A percentile compares a stretch with the other conserved stretches of the same genome.
Evolutionary conservation across 352 stramenopile genomes (phyloP).

Genomic region (Phytophthora cryptogea): DNA sequence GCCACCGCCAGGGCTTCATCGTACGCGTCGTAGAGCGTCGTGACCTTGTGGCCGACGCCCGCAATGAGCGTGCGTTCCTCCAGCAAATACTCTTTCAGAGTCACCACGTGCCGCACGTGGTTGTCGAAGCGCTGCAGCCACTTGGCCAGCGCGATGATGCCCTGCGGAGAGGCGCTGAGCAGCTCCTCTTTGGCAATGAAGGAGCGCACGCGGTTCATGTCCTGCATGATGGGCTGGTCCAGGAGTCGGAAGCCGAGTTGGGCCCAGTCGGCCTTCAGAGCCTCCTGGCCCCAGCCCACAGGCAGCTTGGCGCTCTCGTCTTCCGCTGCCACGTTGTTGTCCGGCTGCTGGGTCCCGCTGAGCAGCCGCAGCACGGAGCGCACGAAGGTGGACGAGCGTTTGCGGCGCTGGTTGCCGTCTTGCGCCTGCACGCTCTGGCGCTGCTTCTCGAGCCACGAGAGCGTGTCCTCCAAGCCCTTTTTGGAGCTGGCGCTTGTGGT

Average conservation of each 20-base stretch:
- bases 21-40: conserved; percentile 65
- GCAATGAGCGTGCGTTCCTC: conserved; percentile 64
- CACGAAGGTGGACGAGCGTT: conserved; percentile 67
- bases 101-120: conserved; percentile 58
- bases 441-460: conserved; percentile 74
- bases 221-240: conserved; percentile 63
- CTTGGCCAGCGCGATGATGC: conserved; percentile 57
- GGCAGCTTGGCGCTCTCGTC: conserved; percentile 36
- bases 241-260: conserved; percentile 56
- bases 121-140: conserved; percentile 70
- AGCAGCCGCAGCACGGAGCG: conserved; percentile 62
- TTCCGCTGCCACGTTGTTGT: conserved; percentile 16
- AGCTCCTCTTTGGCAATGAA: conserved; percentile 59
- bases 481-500: conserved; percentile 12
- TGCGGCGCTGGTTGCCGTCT: conserved; percentile 40
- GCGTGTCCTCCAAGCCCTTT: conserved; percentile 60
- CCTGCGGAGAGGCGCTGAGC: conserved; percentile 50
- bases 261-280: conserved; percentile 50
- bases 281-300: conserved; percentile 51
- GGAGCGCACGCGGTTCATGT: conserved; percentile 53
- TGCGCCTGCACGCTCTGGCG: conserved; percentile 38
- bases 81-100: conserved; percentile 69
- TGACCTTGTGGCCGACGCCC: conserved; percentile 62
- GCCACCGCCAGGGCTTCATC: conserved; percentile 50
- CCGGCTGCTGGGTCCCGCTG: conserved; percentile 21